Conservation (phyloP, 1,139 yeast genomes). For the Citeromyces siamensis region DNA sequence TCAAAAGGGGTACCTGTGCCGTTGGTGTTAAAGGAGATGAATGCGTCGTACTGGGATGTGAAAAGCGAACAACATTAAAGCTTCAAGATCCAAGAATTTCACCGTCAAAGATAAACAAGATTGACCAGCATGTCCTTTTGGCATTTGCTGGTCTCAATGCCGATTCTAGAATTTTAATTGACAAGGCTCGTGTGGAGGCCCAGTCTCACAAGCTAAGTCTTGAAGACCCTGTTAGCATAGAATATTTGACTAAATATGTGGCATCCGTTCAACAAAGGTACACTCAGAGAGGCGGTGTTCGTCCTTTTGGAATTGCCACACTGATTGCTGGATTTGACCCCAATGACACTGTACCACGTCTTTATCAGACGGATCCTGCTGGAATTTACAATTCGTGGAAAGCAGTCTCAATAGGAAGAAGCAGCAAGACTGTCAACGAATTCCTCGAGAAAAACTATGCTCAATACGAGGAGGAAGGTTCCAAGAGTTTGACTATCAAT, state of each 20-base stretch:
- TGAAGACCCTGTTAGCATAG: conserved; percentile 90
- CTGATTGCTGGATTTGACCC: conserved; percentile 93
- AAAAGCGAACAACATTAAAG: conserved; percentile 88
- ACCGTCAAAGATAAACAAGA: conserved; percentile 84
- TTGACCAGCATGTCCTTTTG: conserved; percentile 82
- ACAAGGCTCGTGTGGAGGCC: conserved; percentile 93
- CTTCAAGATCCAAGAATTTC: conserved; percentile 95
- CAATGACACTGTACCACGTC: conserved; percentile 66
- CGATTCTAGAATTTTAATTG: conserved; percentile 89
- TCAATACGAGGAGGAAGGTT: conserved; percentile 29
- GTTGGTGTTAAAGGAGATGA: conserved; percentile 91
- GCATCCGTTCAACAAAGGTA: conserved; percentile 97
- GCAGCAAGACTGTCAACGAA: conserved; percentile 91
- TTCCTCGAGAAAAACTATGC: conserved; percentile 85
- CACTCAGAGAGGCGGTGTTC: conserved; percentile 97
- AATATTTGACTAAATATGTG: conserved; percentile 84
- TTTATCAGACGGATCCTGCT: conserved; percentile 94
- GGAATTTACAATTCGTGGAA: conserved; percentile 99
- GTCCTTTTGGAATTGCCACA: conserved; percentile 93
- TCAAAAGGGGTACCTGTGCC: conserved; percentile 95
- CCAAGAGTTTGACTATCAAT: conserved; percentile 38
- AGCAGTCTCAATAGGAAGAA: conserved; percentile 95
- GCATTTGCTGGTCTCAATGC: conserved; percentile 98
- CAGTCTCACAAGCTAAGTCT: conserved; percentile 90
- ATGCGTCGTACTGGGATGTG: conserved; percentile 91